Evolutionary conservation across 805 yeast genomes (phyloP), one percentile per base, ranked within the genome.

Genomic region (Dipodascus geniculatus): DNA sequence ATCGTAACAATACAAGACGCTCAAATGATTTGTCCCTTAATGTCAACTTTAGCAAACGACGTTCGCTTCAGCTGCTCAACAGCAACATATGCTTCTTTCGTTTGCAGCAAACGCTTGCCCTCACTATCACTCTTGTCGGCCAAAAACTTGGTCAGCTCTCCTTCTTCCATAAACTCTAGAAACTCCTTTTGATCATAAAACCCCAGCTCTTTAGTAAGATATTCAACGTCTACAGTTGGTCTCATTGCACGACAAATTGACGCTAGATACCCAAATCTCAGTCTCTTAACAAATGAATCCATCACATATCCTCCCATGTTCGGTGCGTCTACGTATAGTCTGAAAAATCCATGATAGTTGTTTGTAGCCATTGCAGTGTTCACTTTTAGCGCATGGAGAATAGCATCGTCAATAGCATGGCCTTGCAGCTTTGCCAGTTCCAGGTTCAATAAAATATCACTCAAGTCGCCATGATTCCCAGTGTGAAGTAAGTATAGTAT

Each of bases 401-500:
- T 58, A 55, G 60, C 60, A 55, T 61, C 51, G 56, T 61, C 58
- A 55, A 57, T 55, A 58, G 59, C 53, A 57, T 63, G 56, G 52
- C 65, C 58, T 58, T 63, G 53, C 56, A 58, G 57, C 48, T 23
- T 47, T 14, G 31, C 49, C 24, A 16, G 8, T 22, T 47, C 49
- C 53, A 60, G 44, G 23, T 51, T 50, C 48, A 57, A 65, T 61
- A 70, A 57, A 42, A 80, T 61, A 50, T 74, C 76, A 60, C 73
- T 73, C 42, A 81, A 71, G 56, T 83, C 85, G 49, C 76, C 68
- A 56, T 69, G 68, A 65, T 87, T 87, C 50, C 78, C 80, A 9
- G 95, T 89, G 60, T 88, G 76, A 49, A 88, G 69, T 69, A 81
- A 77, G 65, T 90, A 90, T 2, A 89, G 72, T 11, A 88, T 74